These are phyloP conservation scores for Phytophthora chlamydospora DNA, from an alignment of 352 stramenopile genomes.

Conservation along the genomic window DNA sequence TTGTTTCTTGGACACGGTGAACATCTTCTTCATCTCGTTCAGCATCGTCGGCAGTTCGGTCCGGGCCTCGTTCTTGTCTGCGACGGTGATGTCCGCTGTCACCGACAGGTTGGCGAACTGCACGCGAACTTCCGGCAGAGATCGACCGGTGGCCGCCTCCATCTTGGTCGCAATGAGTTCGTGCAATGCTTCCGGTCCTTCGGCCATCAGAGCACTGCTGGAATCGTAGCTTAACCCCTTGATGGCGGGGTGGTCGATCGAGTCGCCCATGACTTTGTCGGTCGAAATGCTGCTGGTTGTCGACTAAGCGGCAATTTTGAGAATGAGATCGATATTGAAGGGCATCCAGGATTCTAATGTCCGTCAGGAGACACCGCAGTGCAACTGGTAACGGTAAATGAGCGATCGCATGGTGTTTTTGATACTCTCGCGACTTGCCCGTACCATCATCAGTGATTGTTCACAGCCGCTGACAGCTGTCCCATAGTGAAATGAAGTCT, in stretches of 20 bases:
- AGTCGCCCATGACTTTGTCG: no score
- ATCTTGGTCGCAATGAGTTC: constrained; percentile 12
- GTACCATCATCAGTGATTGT: no score
- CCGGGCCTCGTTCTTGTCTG: neutral
- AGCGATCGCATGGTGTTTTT: no score
- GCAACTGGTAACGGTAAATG: no score
- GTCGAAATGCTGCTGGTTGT: neutral
- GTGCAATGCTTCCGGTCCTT: constrained; percentile 28
- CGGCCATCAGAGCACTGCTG: constrained; percentile 3
- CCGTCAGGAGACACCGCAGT: no score
- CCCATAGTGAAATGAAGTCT: no score
- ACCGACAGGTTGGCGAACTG: constrained; percentile 12
- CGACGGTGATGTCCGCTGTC: constrained; percentile 18
- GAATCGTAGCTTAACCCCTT: constrained; percentile 1
- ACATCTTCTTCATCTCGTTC: constrained; percentile 21
- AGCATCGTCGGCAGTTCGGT: constrained; percentile 33
- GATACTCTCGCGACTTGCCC: no score
- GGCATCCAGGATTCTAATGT: no score
- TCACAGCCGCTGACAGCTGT: no score
- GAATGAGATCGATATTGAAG: no score
- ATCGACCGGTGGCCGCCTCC: constrained; percentile 20
- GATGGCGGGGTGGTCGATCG: neutral
- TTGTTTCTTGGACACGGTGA: constrained; percentile 16
- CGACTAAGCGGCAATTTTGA: no score
- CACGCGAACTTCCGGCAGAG: constrained; percentile 33